Percentiles rank a stretch among this genome's conserved stretches.
phyloP scores from a whole-genome alignment of 768 basidiomycete species.

The Sarcodon sp. region DNA sequence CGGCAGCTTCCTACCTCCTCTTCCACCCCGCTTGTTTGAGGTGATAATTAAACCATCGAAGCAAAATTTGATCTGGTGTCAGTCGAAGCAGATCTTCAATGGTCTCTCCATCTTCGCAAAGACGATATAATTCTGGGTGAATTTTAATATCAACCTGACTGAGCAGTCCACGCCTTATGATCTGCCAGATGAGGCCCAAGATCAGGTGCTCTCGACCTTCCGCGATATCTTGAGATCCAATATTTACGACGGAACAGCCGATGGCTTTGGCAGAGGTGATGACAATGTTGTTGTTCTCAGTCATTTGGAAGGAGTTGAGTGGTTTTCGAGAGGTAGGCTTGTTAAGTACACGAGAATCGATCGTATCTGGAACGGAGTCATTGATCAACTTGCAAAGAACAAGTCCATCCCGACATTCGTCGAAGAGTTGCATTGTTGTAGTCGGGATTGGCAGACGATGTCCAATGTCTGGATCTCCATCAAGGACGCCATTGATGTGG shows the following conservation, averaged over 20 bases:
- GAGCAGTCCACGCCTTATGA: constrained; percentile 88
- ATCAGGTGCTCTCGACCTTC: constrained; percentile 95
- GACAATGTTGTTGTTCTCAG: constrained; percentile 99
- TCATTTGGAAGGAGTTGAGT: constrained; percentile 97
- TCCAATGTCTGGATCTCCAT: constrained; percentile 79
- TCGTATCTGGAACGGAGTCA: constrained; percentile 98
- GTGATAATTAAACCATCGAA: constrained; percentile 99
- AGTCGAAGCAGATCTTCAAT: constrained; percentile 88
- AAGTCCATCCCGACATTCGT: constrained; percentile 91
- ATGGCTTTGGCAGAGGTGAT: constrained; percentile 97
- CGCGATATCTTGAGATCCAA: constrained; percentile 84
- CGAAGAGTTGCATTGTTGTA: constrained; percentile 96
- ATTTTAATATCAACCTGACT: constrained; percentile 96
- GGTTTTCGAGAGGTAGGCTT: constrained; percentile 70
- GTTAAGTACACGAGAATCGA: constrained; percentile 96
- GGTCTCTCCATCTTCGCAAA: constrained; percentile 96
- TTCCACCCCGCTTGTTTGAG: constrained; percentile 91
- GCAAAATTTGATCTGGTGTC: constrained; percentile 92
- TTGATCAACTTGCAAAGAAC: constrained; percentile 98
- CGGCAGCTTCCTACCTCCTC: constrained; percentile 39
- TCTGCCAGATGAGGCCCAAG: constrained; percentile 96
- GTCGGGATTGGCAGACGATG: constrained; percentile 84
- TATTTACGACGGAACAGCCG: constrained; percentile 97
- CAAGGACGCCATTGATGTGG: constrained; percentile 93
- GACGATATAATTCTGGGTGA: constrained; percentile 91